A percentile compares a stretch with the other conserved stretches of the same genome.
phyloP scores from a whole-genome alignment of 1,284 basidiomycete genomes.

The Schizophyllum commune region DNA sequence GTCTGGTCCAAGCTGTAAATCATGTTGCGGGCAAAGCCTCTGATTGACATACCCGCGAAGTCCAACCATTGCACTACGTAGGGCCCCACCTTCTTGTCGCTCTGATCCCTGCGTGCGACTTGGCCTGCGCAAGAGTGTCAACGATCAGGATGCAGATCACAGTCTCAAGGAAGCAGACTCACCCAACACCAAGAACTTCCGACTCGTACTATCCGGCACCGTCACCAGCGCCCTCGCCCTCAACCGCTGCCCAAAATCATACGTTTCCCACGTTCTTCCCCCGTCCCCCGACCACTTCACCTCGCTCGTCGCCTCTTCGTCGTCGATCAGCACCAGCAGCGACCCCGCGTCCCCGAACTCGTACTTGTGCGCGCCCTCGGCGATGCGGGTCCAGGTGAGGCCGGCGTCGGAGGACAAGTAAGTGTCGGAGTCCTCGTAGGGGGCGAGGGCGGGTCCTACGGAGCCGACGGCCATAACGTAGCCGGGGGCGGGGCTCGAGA shows the following conservation, averaged over 20 bases:
- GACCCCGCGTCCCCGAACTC: constrained; percentile 92
- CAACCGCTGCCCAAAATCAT: constrained; percentile 65
- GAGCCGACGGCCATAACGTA: constrained; percentile 94
- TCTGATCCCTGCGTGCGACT: constrained; percentile 58
- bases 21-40: neutral
- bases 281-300: constrained; percentile 83
- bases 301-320: constrained; percentile 74
- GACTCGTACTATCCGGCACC: constrained; percentile 87
- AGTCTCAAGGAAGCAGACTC: neutral
- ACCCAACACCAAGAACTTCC: constrained; percentile 85
- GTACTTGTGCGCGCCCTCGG: constrained; percentile 81
- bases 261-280: constrained; percentile 73
- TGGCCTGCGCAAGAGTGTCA: constrained; percentile 22
- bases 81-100: constrained; percentile 40
- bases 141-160: neutral
- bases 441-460: constrained; percentile 62
- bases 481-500: constrained; percentile 92
- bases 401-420: constrained; percentile 91
- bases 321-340: constrained; percentile 79
- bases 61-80: constrained; percentile 80
- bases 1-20: constrained; percentile 21
- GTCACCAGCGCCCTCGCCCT: constrained; percentile 77
- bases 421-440: constrained; percentile 90
- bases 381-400: constrained; percentile 77
- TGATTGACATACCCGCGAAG: constrained; percentile 37